Conservation (phyloP, 306 rosid genomes). For the Acacia confusa region DNA sequence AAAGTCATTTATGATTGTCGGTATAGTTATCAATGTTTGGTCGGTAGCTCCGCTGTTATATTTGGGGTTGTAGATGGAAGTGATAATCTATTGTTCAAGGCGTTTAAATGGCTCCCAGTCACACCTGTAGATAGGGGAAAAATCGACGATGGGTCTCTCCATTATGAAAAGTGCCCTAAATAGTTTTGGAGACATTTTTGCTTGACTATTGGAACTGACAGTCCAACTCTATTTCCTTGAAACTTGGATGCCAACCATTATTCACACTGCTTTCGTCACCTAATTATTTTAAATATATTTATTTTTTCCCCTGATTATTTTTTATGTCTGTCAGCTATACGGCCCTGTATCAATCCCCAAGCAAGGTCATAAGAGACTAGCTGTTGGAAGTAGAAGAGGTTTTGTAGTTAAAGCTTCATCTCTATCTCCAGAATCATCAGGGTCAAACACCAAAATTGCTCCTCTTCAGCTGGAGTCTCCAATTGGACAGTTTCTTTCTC, state of each 20-base stretch:
- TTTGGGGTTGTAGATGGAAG: background rate
- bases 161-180: background rate
- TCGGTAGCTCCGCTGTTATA: background rate
- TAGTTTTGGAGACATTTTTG: slow-evolving; percentile 5
- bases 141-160: background rate
- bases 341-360: slow-evolving; percentile 44
- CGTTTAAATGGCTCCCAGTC: slow-evolving; percentile 1
- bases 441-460: slow-evolving; percentile 55
- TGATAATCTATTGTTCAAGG: background rate
- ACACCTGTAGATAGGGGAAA: background rate
- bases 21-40: background rate
- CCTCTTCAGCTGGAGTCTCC: slow-evolving; percentile 94
- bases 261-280: background rate
- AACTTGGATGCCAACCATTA: background rate
- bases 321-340: slow-evolving; percentile 42
- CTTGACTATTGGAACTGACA: background rate
- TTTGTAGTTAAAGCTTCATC: slow-evolving; percentile 53
- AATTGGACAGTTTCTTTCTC: slow-evolving; percentile 81
- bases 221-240: slow-evolving; percentile 1
- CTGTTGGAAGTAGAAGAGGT: slow-evolving; percentile 48
- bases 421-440: slow-evolving; percentile 48
- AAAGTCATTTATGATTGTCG: background rate
- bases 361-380: slow-evolving; percentile 41
- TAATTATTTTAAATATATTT: background rate
- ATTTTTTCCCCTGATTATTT: slow-evolving; percentile 16